Evolutionary conservation across 2,329 filamentous ascomycete species (phyloP).

Genomic region (Aspergillus sp.): DNA sequence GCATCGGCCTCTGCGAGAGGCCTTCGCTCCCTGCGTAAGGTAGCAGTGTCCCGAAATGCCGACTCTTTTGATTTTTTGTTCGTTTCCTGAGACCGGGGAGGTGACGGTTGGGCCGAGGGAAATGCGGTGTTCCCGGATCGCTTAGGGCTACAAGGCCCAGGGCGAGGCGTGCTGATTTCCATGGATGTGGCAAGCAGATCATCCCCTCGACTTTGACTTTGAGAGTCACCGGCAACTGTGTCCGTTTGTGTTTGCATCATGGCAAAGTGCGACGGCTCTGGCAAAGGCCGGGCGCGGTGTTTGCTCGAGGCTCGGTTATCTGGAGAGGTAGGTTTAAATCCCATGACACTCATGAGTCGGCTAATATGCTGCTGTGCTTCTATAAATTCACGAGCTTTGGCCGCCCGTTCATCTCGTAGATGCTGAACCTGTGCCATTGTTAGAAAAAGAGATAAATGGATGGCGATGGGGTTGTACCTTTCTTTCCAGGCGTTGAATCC

Average conservation of each 20-base stretch:
- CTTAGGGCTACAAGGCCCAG: conserved; percentile 33
- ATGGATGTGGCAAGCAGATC: conserved; percentile 26
- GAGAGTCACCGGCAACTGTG: conserved; percentile 24
- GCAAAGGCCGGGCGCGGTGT: conserved; percentile 25
- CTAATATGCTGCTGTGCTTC: conserved; percentile 46
- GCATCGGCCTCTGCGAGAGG: conserved; percentile 30
- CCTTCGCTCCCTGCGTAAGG: conserved; percentile 23
- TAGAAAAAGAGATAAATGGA: not conserved
- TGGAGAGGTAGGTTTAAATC: conserved; percentile 32
- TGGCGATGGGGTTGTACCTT: conserved; percentile 29
- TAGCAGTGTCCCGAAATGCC: conserved; percentile 7
- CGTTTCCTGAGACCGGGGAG: conserved; percentile 10
- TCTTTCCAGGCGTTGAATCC: conserved; percentile 37
- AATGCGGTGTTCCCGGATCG: conserved; percentile 30
- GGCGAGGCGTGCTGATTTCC: conserved; percentile 24
- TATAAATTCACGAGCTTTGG: conserved; percentile 45
- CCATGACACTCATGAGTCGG: conserved; percentile 45
- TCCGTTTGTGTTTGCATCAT: conserved; percentile 22
- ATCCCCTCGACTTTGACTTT: conserved; percentile 22
- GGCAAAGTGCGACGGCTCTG: conserved; percentile 17
- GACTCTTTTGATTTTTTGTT: conserved; percentile 17
- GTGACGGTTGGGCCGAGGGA: conserved; percentile 21
- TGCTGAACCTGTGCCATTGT: conserved; percentile 34
- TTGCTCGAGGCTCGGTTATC: conserved; percentile 22
- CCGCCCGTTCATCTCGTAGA: conserved; percentile 39